These are phyloP conservation scores for Cyberlindnera petersonii DNA, from an alignment of 805 yeast species.

Conservation along the genomic window DNA sequence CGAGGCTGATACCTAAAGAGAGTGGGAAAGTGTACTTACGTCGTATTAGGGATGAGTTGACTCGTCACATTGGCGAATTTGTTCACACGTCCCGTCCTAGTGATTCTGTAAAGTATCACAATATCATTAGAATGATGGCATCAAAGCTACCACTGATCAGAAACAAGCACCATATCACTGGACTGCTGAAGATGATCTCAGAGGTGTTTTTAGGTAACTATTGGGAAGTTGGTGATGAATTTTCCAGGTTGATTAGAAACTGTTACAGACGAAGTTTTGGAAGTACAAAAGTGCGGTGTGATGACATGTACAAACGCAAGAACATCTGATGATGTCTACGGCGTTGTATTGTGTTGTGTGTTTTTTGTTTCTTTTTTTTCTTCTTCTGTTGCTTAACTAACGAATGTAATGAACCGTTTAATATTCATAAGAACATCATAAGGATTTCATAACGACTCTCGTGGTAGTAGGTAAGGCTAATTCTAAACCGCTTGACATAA, in stretches of 20 bases:
- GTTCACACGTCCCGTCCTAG: conserved; percentile 29
- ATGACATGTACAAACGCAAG: conserved; percentile 46
- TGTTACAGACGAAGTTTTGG: conserved; percentile 56
- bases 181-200: conserved; percentile 47
- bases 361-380: no score
- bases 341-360: background rate
- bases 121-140: conserved; percentile 39
- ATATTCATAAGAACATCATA: no score
- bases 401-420: background rate
- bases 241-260: conserved; percentile 47
- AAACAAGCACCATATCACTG: conserved; percentile 48
- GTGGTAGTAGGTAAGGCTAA: no score
- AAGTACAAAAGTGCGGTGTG: conserved; percentile 40
- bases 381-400: no score
- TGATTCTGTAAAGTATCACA: conserved; percentile 38
- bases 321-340: background rate
- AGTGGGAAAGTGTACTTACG: conserved; percentile 47
- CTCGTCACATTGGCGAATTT: conserved; percentile 30
- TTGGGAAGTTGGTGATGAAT: conserved; percentile 58
- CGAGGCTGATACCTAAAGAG: conserved; percentile 36
- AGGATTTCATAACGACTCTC: no score
- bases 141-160: conserved; percentile 35
- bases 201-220: conserved; percentile 37
- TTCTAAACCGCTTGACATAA: no score
- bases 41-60: conserved; percentile 43